phyloP scores from a whole-genome alignment of 2,329 filamentous ascomycete genomes.

The Aspergillus fischeri region DNA sequence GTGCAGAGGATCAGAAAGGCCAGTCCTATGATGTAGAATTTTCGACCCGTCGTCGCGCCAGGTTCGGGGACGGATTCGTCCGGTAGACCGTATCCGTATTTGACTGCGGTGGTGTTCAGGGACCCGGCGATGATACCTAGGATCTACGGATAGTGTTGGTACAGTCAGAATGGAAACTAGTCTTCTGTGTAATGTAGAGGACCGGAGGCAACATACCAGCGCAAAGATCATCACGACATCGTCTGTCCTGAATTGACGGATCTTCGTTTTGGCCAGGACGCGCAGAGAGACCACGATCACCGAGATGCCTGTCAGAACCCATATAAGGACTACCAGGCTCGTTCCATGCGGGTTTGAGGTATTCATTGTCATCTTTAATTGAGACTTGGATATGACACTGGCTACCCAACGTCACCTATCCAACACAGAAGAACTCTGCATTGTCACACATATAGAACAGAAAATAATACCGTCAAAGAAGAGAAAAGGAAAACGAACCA shows the following conservation, averaged over 20 bases:
- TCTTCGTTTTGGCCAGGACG: slow-evolving; percentile 5
- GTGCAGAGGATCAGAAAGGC: not conserved
- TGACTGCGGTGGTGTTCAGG: not conserved
- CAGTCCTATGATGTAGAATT: not conserved
- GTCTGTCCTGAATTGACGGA: slow-evolving; percentile 6
- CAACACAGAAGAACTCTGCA: not conserved
- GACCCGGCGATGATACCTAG: not conserved
- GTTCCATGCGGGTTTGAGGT: not conserved
- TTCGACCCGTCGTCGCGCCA: not conserved
- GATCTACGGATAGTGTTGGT: not conserved
- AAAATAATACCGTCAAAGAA: not conserved
- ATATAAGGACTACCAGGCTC: not conserved
- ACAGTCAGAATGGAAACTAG: too few species aligned
- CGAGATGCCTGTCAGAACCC: not conserved
- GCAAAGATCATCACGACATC: slow-evolving; percentile 10
- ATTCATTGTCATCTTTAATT: not conserved
- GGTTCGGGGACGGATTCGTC: not conserved
- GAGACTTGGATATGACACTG: not conserved
- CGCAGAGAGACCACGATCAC: slow-evolving; percentile 3
- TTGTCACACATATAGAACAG: not conserved
- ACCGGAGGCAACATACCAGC: slow-evolving; percentile 4
- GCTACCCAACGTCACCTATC: not conserved
- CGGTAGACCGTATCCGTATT: not conserved
- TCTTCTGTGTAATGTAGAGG: not conserved
- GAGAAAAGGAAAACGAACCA: not conserved